phyloP scores from a whole-genome alignment of 768 basidiomycete genomes.

The Tremella fuciformis region DNA sequence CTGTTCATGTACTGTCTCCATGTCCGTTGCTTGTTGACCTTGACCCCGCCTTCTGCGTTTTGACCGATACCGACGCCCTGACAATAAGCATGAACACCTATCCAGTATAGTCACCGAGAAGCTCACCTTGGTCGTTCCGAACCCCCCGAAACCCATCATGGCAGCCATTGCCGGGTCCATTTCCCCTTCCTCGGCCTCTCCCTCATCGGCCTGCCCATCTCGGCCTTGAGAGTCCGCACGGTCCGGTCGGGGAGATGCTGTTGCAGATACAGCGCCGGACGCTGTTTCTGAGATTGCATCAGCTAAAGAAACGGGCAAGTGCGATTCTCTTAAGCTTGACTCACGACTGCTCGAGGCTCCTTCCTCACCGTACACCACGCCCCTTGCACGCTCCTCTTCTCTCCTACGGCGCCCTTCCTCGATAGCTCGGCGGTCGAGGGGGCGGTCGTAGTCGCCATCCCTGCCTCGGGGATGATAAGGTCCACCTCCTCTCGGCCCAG shows the following conservation, averaged over 20 bases:
- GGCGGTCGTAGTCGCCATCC: slow-evolving; percentile 28
- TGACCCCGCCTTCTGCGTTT: slow-evolving; percentile 44
- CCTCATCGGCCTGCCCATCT: slow-evolving; percentile 50
- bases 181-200: slow-evolving; percentile 51
- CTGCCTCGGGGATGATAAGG: not conserved
- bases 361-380: slow-evolving; percentile 27
- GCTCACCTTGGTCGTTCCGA: slow-evolving; percentile 81
- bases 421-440: slow-evolving; percentile 47
- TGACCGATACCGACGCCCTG: slow-evolving; percentile 56
- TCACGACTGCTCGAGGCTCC: slow-evolving; percentile 10
- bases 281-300: not conserved
- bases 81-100: not conserved
- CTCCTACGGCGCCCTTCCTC: slow-evolving; percentile 47
- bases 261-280: not conserved
- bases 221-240: slow-evolving; percentile 51
- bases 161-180: slow-evolving; percentile 73
- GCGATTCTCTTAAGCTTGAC: not conserved
- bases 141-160: slow-evolving; percentile 89
- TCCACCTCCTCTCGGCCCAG: not conserved
- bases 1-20: slow-evolving; percentile 99
- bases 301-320: not conserved
- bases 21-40: slow-evolving; percentile 66
- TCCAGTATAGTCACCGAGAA: slow-evolving; percentile 55
- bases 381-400: slow-evolving; percentile 46
- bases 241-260: slow-evolving; percentile 55